Evolutionary conservation across 1,284 basidiomycete species (phyloP), one percentile per base, ranked within the genome.

Genomic region (Ceratobasidium sp.): DNA sequence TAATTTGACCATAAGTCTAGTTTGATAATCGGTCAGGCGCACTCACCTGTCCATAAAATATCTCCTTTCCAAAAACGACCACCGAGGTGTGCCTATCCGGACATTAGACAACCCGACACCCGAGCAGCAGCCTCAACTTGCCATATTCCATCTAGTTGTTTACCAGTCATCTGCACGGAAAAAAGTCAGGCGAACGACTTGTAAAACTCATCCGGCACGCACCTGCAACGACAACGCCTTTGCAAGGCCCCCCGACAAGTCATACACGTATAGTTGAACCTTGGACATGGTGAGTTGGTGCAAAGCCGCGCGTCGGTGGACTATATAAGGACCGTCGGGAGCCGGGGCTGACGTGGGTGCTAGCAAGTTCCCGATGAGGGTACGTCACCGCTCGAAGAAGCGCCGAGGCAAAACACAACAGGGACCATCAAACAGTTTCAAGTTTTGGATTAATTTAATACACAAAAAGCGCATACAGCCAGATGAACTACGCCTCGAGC

Each of bases 81-180:
- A 98, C 90, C 30, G 93, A 95, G 0, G 96, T 97, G 85, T 98
- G 95, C 93, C 93, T 94, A 80, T 20, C 52, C 33, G 16, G 30
- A 30, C 41, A 48, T 67, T 20, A 75, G 12, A 38, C 20, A 48
- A 60, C 18, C 52, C 55, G 7, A 30, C 12, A 18, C 14, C 30
- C 52, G 4, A 27, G 67, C 33, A 20, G n/a, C n/a, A 44, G 1
- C 20, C 27, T 33, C 44, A 20, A 85, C 89, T 79, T 77, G 94
- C 95, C 95, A 97, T 75, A 96, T 91, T 0, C 95, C 95, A 80
- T 96, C 94, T 76, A 96, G 94, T 83, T 96, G 94, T 71, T 89
- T 90, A 2, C 96, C 96, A 0, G 93, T 94, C 68, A 97, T 87
- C 82, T 93, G 91, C 57, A 88, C 84, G 10, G 50, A 18, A 52